Conservation (phyloP, 2,329 filamentous ascomycete species). For the Aspergillus sp. region DNA sequence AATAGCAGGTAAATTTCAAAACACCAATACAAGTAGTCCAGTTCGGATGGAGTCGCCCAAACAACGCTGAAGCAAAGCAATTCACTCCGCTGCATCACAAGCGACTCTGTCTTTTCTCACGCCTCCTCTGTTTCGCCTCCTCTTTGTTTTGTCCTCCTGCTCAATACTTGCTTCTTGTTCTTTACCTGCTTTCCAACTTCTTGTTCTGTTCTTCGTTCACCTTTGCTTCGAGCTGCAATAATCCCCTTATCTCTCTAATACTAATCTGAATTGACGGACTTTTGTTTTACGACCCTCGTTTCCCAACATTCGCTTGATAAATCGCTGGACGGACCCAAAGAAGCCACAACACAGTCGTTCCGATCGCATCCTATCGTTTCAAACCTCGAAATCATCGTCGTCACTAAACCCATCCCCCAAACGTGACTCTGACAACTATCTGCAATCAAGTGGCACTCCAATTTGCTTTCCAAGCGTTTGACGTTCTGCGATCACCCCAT, state of each 20-base stretch:
- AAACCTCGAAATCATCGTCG: not conserved
- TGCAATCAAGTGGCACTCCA: not conserved
- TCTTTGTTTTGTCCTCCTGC: slow-evolving; percentile 1
- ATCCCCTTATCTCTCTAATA: slow-evolving; percentile 6
- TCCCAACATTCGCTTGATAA: slow-evolving; percentile 17
- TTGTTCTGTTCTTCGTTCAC: slow-evolving; percentile 8
- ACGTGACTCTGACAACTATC: slow-evolving; percentile 1
- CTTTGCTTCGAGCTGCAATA: slow-evolving; percentile 1
- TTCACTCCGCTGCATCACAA: slow-evolving; percentile 12
- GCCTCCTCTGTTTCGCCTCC: slow-evolving; percentile 2
- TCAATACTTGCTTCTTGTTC: slow-evolving; percentile 7
- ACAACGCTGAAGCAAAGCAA: slow-evolving; percentile 7
- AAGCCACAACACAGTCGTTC: not conserved
- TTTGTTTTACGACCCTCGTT: slow-evolving; percentile 12
- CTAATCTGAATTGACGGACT: slow-evolving; percentile 13
- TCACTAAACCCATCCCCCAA: not conserved
- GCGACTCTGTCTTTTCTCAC: slow-evolving; percentile 2
- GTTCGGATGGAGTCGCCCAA: slow-evolving; percentile 8
- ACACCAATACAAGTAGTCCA: not conserved
- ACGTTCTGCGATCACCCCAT: slow-evolving; percentile 1
- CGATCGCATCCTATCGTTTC: not conserved
- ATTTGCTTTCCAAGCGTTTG: not conserved
- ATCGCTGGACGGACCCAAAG: not conserved
- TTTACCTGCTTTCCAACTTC: not conserved
- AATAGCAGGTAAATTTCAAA: slow-evolving; percentile 4